phyloP scores from a whole-genome alignment of 495 filamentous ascomycete species.

The Geoglossum glabrum region DNA sequence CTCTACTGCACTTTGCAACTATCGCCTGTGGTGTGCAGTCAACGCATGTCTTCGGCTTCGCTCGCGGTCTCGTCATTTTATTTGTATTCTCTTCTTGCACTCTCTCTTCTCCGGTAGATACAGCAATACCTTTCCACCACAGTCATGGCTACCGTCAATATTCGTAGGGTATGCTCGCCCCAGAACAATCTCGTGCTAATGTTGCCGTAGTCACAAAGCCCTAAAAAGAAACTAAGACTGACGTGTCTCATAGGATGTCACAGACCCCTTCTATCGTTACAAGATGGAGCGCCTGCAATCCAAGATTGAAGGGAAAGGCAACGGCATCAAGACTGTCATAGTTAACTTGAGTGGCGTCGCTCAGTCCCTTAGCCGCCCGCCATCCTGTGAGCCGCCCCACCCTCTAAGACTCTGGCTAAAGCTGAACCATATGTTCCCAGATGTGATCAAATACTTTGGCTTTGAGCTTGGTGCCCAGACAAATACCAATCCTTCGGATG shows the following conservation, averaged over 20 bases:
- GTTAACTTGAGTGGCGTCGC: slow-evolving; percentile 95
- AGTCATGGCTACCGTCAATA: slow-evolving; percentile 83
- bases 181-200: neutral
- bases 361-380: slow-evolving; percentile 75
- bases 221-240: neutral
- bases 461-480: slow-evolving; percentile 97
- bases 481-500: slow-evolving; percentile 88
- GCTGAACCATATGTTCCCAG: slow-evolving; percentile 11
- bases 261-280: slow-evolving; percentile 98
- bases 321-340: slow-evolving; percentile 91
- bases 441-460: slow-evolving; percentile 99
- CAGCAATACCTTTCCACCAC: slow-evolving; percentile 21
- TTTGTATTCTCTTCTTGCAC: neutral
- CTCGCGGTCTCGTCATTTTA: neutral
- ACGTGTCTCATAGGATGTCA: slow-evolving; percentile 43
- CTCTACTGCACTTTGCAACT: neutral
- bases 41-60: slow-evolving; percentile 2
- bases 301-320: slow-evolving; percentile 98
- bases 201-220: neutral
- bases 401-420: neutral
- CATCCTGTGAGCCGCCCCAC: slow-evolving; percentile 34
- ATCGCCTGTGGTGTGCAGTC: neutral
- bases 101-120: neutral
- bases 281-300: slow-evolving; percentile 98
- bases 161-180: slow-evolving; percentile 43